phyloP scores from a whole-genome alignment of 345 rosid species.

The Eucalyptus cloeziana region DNA sequence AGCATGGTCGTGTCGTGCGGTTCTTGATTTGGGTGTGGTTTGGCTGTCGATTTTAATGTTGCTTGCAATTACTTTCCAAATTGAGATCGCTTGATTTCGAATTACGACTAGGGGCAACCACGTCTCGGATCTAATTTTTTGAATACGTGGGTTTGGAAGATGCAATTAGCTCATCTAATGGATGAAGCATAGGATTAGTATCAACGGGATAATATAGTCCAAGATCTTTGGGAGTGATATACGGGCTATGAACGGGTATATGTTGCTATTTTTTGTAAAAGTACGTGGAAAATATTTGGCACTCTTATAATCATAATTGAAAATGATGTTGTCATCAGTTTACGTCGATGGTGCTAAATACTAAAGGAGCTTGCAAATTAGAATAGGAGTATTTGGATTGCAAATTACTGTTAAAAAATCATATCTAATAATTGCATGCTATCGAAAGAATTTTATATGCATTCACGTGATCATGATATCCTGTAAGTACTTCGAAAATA shows the following conservation, averaged over 20 bases:
- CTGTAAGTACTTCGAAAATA: not conserved
- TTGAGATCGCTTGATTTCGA: not conserved
- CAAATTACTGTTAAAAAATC: not conserved
- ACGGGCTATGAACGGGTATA: not conserved
- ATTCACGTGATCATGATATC: not conserved
- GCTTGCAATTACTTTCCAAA: not conserved
- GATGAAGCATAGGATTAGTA: not conserved
- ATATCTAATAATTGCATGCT: not conserved
- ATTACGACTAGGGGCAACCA: not conserved
- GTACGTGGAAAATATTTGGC: not conserved
- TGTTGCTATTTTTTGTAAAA: not conserved
- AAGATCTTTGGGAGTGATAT: not conserved
- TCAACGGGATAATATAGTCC: not conserved
- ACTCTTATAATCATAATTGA: not conserved
- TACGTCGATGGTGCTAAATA: not conserved
- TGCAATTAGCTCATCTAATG: not conserved
- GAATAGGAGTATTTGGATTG: not conserved
- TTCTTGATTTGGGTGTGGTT: not conserved
- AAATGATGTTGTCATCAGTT: not conserved
- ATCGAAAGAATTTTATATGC: not conserved
- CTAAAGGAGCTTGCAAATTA: not conserved
- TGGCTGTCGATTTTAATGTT: not conserved
- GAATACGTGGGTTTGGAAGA: not conserved
- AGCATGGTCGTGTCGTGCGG: rapidly evolving
- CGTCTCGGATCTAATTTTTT: not conserved